These are phyloP conservation scores for Lodderomyces pseudojiufengensis DNA, from an alignment of 1,139 yeast species.

Conservation along the genomic window DNA sequence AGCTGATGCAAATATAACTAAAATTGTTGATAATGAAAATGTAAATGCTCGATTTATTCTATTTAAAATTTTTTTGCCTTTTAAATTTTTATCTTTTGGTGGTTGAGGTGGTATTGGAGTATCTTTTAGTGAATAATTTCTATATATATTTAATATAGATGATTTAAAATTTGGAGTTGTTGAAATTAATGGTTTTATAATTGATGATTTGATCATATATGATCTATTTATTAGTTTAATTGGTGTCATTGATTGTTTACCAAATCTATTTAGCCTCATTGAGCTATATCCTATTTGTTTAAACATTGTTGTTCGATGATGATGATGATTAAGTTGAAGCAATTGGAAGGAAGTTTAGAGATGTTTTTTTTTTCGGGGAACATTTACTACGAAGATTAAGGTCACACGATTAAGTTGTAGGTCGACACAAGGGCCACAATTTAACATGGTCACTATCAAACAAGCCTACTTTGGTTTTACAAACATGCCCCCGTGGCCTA, in stretches of 20 bases:
- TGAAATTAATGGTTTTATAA: not conserved
- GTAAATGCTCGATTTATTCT: constrained; percentile 54
- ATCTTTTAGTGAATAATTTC: constrained; percentile 16
- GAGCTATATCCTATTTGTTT: too few species aligned
- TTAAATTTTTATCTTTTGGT: constrained; percentile 37
- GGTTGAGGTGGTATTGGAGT: constrained; percentile 36
- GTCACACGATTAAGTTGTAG: not conserved
- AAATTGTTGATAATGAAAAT: constrained; percentile 55
- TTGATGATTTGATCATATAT: constrained; percentile 1
- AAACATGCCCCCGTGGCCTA: constrained; percentile 50
- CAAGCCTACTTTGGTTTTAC: not conserved
- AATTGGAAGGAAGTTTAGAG: too few species aligned
- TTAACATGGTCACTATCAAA: not conserved
- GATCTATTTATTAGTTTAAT: not conserved
- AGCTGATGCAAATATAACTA: constrained; percentile 67
- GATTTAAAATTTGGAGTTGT: not conserved
- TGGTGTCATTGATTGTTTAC: constrained; percentile 2
- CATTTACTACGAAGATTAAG: too few species aligned
- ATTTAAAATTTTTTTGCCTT: constrained; percentile 34
- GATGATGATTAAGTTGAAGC: too few species aligned
- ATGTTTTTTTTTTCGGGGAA: too few species aligned
- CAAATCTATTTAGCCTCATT: not conserved
- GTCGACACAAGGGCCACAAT: too few species aligned
- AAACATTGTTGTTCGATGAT: not conserved
- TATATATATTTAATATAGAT: not conserved